Evolutionary conservation across 768 basidiomycete species (phyloP), one percentile per base, ranked within the genome.

Genomic region (Hebeloma cylindrosporum): DNA sequence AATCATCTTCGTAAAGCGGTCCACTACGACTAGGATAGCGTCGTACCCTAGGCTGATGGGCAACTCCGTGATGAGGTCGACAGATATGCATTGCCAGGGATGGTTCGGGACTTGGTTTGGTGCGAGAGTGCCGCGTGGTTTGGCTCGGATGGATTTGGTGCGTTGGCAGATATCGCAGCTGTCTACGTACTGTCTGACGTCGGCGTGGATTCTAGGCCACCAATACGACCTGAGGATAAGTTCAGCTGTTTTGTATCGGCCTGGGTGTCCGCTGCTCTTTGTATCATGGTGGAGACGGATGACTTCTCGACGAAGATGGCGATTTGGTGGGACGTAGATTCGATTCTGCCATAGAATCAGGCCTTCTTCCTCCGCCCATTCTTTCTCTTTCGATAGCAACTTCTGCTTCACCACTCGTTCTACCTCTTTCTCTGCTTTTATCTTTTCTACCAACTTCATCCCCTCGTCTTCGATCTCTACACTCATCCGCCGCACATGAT

Each of bases 51-150:
- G 37, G 1, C 54, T 54, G 1, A 45, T 36, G 0, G 70, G 72
- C 0, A 75, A 59, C 6, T 62, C 49, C 1, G 47, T 51, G 33
- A 74, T 67, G 9, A 67, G 54, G 40, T 77, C 71, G 37, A 66
- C 60, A 0, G 65, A 61, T 6, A 72, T 62, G 4, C 53, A 54
- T 3, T 54, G 14, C 69, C 71, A 74, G 9, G 16, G 44, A 3
- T 35, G 20, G 0, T 38, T 22, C 13, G 60, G 58, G 16, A 52
- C 42, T 10, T 41, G 22, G 40, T 54, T 41, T 23, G 25, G 66
- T 32, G 23, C 40, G 40, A 54, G 56, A 17, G 18, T 26, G 31
- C 45, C 65, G 32, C 18, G 37, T n/a, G 47, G 59, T 38, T 10
- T 59, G 53, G 35, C 64, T 46, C 53, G 68, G 59, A 43, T 58